phyloP scores from a whole-genome alignment of 2,329 filamentous ascomycete genomes.

The Gyromitra esculenta region DNA sequence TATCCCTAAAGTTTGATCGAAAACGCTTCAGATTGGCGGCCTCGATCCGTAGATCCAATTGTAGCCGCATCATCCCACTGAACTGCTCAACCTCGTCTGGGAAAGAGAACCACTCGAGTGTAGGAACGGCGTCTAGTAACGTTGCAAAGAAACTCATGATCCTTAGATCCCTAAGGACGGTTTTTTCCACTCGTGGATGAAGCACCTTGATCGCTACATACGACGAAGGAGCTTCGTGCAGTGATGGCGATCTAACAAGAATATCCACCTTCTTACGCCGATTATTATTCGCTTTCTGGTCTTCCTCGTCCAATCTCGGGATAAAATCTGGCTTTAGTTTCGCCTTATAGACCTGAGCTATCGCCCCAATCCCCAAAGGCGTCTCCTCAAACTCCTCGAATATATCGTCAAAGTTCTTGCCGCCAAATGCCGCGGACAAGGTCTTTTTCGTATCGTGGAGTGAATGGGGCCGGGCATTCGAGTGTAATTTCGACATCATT shows the following conservation, averaged over 20 bases:
- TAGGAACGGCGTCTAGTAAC: constrained; percentile 84
- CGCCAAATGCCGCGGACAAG: constrained; percentile 82
- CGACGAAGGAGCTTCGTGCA: constrained; percentile 79
- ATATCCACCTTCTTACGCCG: constrained; percentile 80
- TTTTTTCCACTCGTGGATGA: constrained; percentile 88
- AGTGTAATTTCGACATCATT: constrained; percentile 94
- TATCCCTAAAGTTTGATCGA: constrained; percentile 86
- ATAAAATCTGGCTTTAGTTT: constrained; percentile 84
- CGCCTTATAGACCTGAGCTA: constrained; percentile 97
- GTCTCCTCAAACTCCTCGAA: constrained; percentile 94
- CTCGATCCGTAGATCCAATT: constrained; percentile 93
- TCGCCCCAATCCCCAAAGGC: constrained; percentile 91
- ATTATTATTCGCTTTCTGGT: constrained; percentile 60
- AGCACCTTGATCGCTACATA: constrained; percentile 97
- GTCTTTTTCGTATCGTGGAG: constrained; percentile 80
- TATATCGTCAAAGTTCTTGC: constrained; percentile 83
- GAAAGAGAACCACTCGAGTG: constrained; percentile 95
- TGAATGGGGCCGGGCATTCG: constrained; percentile 91
- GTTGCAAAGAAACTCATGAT: constrained; percentile 95
- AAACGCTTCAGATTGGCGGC: constrained; percentile 89
- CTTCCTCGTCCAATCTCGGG: constrained; percentile 67
- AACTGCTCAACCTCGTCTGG: constrained; percentile 95
- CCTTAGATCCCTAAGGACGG: constrained; percentile 85
- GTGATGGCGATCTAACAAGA: constrained; percentile 84
- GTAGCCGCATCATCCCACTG: constrained; percentile 98